Evolutionary conservation across 2,329 filamentous ascomycete genomes (phyloP).

Genomic region (Periglandula ipomoeae): DNA sequence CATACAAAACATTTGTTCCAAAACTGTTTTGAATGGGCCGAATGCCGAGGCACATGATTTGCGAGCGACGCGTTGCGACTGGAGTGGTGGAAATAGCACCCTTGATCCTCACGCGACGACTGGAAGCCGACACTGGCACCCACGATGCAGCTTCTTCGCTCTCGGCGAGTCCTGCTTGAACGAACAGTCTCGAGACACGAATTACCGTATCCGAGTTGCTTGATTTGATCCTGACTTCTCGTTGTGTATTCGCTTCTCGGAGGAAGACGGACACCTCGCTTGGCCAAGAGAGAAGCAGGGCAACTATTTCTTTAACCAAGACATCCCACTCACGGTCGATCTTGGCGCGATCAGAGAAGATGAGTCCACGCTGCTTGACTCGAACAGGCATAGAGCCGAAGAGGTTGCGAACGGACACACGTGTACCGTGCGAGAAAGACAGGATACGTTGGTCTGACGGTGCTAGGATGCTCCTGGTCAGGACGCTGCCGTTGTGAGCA

Average conservation of each 20-base stretch:
- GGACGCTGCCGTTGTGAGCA: conserved; percentile 58
- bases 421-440: conserved; percentile 59
- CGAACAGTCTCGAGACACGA: conserved; percentile 42
- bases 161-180: conserved; percentile 56
- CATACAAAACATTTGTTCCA: conserved; percentile 59
- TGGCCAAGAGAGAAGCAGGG: conserved; percentile 63
- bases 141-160: conserved; percentile 46
- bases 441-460: conserved; percentile 47
- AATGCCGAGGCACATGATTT: conserved; percentile 76
- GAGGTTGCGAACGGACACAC: conserved; percentile 65
- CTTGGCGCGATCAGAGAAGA: conserved; percentile 38
- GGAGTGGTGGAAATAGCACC: conserved; percentile 66
- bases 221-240: conserved; percentile 28
- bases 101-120: conserved; percentile 49
- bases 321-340: conserved; percentile 56
- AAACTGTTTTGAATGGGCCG: conserved; percentile 49
- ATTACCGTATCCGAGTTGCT: conserved; percentile 13
- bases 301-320: conserved; percentile 49
- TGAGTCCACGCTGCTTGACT: conserved; percentile 63
- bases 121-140: conserved; percentile 61
- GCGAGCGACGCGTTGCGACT: conserved; percentile 59
- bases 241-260: conserved; percentile 35
- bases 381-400: conserved; percentile 90
- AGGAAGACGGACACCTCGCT: conserved; percentile 46
- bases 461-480: conserved; percentile 56